Percentiles rank a stretch among this genome's conserved stretches.
Evolutionary conservation across 768 basidiomycete genomes (phyloP).

Genomic region (Tylopilus rubrobrunneus): DNA sequence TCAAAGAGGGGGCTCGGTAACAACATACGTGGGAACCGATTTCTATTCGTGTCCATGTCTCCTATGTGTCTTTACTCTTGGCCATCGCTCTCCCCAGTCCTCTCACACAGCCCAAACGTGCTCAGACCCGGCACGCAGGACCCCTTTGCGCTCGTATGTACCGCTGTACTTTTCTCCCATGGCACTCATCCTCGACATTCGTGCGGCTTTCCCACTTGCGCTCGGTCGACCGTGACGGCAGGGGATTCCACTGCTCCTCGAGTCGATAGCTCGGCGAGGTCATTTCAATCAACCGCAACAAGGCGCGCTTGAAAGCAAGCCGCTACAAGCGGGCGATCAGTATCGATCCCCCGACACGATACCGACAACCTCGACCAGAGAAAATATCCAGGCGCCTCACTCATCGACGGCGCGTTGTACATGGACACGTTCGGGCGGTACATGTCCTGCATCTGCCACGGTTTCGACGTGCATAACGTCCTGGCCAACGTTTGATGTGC

Average conservation of each 20-base stretch:
- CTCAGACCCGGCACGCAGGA: too few species aligned
- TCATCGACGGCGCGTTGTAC: neutral
- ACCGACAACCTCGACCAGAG: neutral
- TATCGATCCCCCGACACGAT: neutral
- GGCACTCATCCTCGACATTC: neutral
- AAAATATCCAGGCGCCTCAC: neutral
- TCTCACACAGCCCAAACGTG: too few species aligned
- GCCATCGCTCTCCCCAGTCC: neutral
- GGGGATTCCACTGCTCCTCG: neutral
- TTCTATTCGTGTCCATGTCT: conserved; percentile 9
- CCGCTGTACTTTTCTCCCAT: neutral
- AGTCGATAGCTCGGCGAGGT: neutral
- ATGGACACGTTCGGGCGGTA: neutral
- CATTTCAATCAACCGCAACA: neutral
- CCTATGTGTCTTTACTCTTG: neutral
- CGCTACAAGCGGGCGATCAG: neutral
- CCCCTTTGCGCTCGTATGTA: neutral
- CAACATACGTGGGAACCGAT: conserved; percentile 15
- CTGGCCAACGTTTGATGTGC: neutral
- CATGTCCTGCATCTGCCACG: neutral
- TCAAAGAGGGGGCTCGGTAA: too few species aligned
- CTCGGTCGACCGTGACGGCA: neutral
- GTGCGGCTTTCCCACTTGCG: neutral
- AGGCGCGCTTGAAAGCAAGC: neutral
- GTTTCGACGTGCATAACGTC: neutral